These are phyloP conservation scores for Moesziomyces sp. DNA, from an alignment of 1,284 basidiomycete species.

Conservation along the genomic window DNA sequence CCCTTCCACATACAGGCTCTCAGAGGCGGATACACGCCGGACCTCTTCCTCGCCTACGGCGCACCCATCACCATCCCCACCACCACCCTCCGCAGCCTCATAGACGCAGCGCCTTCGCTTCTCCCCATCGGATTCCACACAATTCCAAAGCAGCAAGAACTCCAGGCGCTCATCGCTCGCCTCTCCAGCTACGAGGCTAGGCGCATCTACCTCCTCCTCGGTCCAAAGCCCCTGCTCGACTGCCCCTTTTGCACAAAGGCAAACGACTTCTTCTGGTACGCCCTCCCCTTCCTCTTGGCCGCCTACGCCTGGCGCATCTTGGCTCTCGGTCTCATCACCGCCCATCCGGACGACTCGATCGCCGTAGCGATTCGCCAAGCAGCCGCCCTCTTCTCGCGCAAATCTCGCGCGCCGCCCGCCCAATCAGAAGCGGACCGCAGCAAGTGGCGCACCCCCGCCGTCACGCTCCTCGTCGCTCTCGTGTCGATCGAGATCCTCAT, in stretches of 20 bases:
- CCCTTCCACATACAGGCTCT: slow-evolving; percentile 28
- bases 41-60: slow-evolving; percentile 36
- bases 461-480: slow-evolving; percentile 11
- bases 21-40: slow-evolving; percentile 36
- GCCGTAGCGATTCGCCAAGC: slow-evolving; percentile 36
- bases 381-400: slow-evolving; percentile 6
- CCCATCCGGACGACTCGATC: slow-evolving; percentile 37
- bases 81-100: slow-evolving; percentile 27
- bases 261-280: slow-evolving; percentile 39
- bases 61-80: slow-evolving; percentile 46
- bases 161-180: slow-evolving; percentile 37
- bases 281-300: slow-evolving; percentile 29
- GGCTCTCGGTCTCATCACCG: slow-evolving; percentile 38
- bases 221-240: slow-evolving; percentile 26
- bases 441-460: slow-evolving; percentile 20
- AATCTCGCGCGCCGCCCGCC: not conserved
- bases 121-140: slow-evolving; percentile 22
- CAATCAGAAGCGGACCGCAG: slow-evolving; percentile 30
- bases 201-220: slow-evolving; percentile 39
- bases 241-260: slow-evolving; percentile 39
- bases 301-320: slow-evolving; percentile 39
- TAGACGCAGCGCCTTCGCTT: slow-evolving; percentile 21
- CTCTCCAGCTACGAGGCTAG: slow-evolving; percentile 48
- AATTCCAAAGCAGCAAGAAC: slow-evolving; percentile 15
- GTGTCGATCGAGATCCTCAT: slow-evolving; percentile 29